Evolutionary conservation across 176 grass and related monocot species (phyloP).

Genomic region (Bonia amplexicaulis): DNA sequence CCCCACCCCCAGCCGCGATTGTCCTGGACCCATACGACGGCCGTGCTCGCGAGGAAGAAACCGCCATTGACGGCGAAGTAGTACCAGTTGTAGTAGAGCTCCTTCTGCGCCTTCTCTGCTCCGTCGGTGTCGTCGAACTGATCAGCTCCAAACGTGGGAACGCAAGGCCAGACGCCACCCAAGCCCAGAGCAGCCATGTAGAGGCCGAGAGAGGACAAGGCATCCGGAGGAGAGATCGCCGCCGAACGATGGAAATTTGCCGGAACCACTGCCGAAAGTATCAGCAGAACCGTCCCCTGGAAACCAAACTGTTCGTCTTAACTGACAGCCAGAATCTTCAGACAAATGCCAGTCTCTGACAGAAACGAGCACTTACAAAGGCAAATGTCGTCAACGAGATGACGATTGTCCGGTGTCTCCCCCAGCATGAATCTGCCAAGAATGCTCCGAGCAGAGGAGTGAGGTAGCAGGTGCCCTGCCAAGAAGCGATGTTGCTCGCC

Average conservation of each 20-base stretch:
- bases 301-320: not conserved
- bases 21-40: constrained; percentile 40
- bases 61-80: constrained; percentile 27
- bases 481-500: constrained; percentile 54
- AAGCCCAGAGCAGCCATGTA: constrained; percentile 56
- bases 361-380: constrained; percentile 27
- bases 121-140: constrained; percentile 57
- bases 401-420: constrained; percentile 48
- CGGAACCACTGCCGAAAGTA: constrained; percentile 25
- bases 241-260: not conserved
- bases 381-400: constrained; percentile 38
- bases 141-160: constrained; percentile 61
- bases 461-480: constrained; percentile 62
- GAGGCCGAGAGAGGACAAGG: constrained; percentile 45
- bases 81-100: constrained; percentile 44
- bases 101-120: constrained; percentile 37
- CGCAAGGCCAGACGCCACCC: constrained; percentile 60
- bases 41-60: constrained; percentile 12
- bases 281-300: constrained; percentile 42
- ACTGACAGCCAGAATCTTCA: not conserved
- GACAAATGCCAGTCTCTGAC: not conserved
- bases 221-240: not conserved
- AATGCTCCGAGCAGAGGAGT: constrained; percentile 55
- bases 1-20: constrained; percentile 32
- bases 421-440: constrained; percentile 76